A percentile compares a stretch with the other conserved stretches of the same genome.
Evolutionary conservation across 2,329 filamentous ascomycete species (phyloP).

Genomic region (Beauveria medogensis): DNA sequence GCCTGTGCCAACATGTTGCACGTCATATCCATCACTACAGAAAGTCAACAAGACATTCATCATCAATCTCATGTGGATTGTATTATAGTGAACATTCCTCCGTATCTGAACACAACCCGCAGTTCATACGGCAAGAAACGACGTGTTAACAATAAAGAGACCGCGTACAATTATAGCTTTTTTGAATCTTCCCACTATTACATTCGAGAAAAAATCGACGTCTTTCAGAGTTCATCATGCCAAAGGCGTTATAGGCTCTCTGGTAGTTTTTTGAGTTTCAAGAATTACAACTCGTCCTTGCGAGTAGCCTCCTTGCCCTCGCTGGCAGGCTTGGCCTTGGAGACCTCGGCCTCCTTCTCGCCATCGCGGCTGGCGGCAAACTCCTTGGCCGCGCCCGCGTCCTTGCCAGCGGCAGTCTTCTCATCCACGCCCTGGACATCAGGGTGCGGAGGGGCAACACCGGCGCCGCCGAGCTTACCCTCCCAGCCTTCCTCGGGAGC

Average conservation of each 20-base stretch:
- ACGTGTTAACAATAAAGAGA: background rate
- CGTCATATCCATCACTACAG: too few relatives aligned
- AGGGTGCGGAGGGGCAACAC: conserved; percentile 50
- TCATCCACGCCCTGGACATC: conserved; percentile 54
- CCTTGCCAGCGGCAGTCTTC: conserved; percentile 41
- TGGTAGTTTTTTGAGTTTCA: background rate
- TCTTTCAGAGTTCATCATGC: background rate
- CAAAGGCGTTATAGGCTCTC: background rate
- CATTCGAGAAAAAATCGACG: background rate
- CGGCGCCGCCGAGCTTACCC: conserved; percentile 25
- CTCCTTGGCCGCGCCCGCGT: conserved; percentile 32
- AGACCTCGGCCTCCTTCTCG: conserved; percentile 48
- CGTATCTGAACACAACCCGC: background rate
- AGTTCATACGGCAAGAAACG: background rate
- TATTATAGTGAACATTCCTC: background rate
- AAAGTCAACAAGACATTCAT: background rate
- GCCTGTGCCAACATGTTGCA: too few relatives aligned
- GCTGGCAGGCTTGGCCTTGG: conserved; percentile 53
- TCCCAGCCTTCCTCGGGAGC: conserved; percentile 33
- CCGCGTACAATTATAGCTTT: conserved; percentile 3
- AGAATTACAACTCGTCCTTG: conserved; percentile 29
- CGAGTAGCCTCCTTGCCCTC: conserved; percentile 51
- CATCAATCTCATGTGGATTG: background rate
- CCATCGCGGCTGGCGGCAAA: conserved; percentile 46
- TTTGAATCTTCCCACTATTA: background rate